Conservation (phyloP, 2,329 filamentous ascomycete genomes). For the Alternaria hordeiaustralica region DNA sequence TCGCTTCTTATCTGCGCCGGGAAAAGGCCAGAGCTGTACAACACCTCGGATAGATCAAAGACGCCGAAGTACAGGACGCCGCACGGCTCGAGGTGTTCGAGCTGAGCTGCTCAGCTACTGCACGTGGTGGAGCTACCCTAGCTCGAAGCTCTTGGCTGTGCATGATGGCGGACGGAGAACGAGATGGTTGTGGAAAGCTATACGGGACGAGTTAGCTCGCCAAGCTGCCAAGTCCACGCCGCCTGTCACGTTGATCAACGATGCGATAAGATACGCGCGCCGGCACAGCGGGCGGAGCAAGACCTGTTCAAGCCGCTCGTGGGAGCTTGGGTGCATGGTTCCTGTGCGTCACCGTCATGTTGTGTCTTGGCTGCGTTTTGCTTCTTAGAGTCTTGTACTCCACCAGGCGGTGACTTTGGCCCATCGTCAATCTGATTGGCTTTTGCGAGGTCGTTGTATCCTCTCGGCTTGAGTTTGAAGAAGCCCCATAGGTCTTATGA, state of each 20-base stretch:
- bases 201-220: conserved; percentile 21
- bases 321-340: background rate
- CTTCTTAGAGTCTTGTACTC: conserved; percentile 6
- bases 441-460: background rate
- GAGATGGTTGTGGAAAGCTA: conserved; percentile 12
- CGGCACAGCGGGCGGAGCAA: conserved; percentile 3
- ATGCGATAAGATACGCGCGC: conserved; percentile 19
- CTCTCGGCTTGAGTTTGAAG: background rate
- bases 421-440: background rate
- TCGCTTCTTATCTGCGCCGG: conserved; percentile 33
- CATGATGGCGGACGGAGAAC: conserved; percentile 11
- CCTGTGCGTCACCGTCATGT: conserved; percentile 3
- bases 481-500: background rate
- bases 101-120: conserved; percentile 23
- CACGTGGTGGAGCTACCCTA: conserved; percentile 35
- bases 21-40: conserved; percentile 1
- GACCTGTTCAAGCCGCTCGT: conserved; percentile 3
- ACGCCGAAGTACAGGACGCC: conserved; percentile 15
- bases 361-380: conserved; percentile 6
- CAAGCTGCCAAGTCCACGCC: conserved; percentile 24
- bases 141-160: conserved; percentile 13
- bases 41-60: conserved; percentile 12
- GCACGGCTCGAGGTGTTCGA: conserved; percentile 18
- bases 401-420: background rate
- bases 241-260: conserved; percentile 24